Evolutionary conservation across 345 rosid species (phyloP).

Genomic region (Luvunga scandens): DNA sequence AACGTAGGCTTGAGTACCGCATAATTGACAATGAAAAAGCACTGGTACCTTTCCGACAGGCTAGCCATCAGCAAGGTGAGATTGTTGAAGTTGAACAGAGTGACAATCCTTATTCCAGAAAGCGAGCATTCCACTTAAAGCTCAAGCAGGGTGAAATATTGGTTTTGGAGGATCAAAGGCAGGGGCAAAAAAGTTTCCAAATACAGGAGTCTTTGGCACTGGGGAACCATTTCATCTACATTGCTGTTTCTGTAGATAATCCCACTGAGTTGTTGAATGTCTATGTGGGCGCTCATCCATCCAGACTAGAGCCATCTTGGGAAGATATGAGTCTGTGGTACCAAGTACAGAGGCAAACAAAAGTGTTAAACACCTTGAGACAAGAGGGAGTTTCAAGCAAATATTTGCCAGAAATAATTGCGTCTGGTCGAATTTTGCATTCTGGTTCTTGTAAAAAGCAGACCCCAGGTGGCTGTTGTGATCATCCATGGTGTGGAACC

Average conservation of each 20-base stretch:
- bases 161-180: constrained; percentile 45
- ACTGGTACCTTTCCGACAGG: constrained; percentile 30
- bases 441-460: constrained; percentile 47
- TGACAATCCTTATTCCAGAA: constrained; percentile 26
- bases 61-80: constrained; percentile 39
- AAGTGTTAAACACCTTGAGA: constrained; percentile 56
- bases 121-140: constrained; percentile 30
- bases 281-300: constrained; percentile 57
- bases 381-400: constrained; percentile 43
- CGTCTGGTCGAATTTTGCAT: constrained; percentile 54
- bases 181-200: constrained; percentile 45
- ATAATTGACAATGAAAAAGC: constrained; percentile 34
- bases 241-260: constrained; percentile 36
- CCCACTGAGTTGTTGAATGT: constrained; percentile 38
- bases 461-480: constrained; percentile 49
- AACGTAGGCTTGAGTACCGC: constrained; percentile 43
- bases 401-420: constrained; percentile 49
- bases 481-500: constrained; percentile 65
- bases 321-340: constrained; percentile 73
- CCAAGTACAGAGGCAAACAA: constrained; percentile 67
- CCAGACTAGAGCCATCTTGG: constrained; percentile 63
- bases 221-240: constrained; percentile 43
- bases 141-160: constrained; percentile 43
- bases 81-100: constrained; percentile 38
- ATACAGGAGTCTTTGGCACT: constrained; percentile 44